Evolutionary conservation across 345 rosid species (phyloP).

Genomic region (Euphorbia tirucalli): DNA sequence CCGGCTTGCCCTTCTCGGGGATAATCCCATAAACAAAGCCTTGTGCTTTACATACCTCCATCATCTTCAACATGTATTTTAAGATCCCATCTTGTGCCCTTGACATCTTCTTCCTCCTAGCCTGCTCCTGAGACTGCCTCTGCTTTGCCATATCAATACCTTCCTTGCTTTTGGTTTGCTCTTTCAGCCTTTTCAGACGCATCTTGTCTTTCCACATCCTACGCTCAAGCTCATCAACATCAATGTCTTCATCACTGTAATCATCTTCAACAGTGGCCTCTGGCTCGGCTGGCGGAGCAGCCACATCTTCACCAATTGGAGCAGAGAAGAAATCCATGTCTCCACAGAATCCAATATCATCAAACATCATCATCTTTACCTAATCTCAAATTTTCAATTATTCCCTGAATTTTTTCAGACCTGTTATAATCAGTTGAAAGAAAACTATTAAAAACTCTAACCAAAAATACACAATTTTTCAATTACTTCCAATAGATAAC

Average conservation of each 20-base stretch:
- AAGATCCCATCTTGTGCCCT: slow-evolving; percentile 84
- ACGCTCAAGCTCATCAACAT: slow-evolving; percentile 75
- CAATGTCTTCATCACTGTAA: slow-evolving; percentile 64
- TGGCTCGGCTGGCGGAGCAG: slow-evolving; percentile 45
- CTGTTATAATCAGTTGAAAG: not conserved
- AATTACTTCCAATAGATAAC: not conserved
- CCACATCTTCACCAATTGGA: slow-evolving; percentile 41
- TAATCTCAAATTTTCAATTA: not conserved
- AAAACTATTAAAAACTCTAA: not conserved
- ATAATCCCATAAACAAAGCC: slow-evolving; percentile 94
- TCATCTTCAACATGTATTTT: slow-evolving; percentile 81
- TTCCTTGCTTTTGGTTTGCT: slow-evolving; percentile 52
- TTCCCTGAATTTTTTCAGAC: not conserved
- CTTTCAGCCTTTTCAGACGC: slow-evolving; percentile 69
- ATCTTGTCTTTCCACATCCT: slow-evolving; percentile 78
- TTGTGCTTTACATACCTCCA: slow-evolving; percentile 85
- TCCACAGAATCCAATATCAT: slow-evolving; percentile 77
- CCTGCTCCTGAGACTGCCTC: slow-evolving; percentile 74
- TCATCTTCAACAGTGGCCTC: slow-evolving; percentile 56
- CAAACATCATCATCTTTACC: slow-evolving; percentile 53
- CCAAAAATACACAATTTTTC: not conserved
- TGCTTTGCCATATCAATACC: slow-evolving; percentile 56
- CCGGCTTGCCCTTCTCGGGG: slow-evolving; percentile 81
- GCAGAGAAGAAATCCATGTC: slow-evolving; percentile 68
- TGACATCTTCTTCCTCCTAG: slow-evolving; percentile 70